phyloP scores from a whole-genome alignment of 345 rosid genomes.

The Eucalyptus pumila region DNA sequence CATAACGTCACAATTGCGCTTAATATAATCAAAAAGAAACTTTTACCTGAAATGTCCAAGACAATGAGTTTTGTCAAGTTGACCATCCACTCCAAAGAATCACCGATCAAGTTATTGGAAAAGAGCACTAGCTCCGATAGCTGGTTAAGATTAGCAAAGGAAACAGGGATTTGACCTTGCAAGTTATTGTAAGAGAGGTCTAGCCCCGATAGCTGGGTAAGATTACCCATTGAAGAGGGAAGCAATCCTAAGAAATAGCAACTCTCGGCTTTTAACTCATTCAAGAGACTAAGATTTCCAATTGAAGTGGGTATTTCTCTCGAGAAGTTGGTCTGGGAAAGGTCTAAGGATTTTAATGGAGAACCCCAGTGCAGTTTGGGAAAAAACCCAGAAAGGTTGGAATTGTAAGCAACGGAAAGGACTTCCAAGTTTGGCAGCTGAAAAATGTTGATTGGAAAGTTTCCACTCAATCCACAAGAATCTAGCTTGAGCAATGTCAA shows the following conservation, averaged over 20 bases:
- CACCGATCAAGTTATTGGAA: background rate
- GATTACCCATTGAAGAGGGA: background rate
- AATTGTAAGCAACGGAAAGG: fast-evolving
- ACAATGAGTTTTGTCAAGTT: background rate
- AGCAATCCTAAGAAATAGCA: background rate
- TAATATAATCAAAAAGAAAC: too few species aligned
- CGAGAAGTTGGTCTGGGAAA: background rate
- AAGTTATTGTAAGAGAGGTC: background rate
- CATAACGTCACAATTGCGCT: fast-evolving
- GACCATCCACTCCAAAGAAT: background rate
- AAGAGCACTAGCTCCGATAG: fast-evolving
- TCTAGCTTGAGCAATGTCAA: background rate
- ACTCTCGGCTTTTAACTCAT: fast-evolving
- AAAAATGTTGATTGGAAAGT: background rate
- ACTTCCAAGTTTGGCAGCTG: background rate
- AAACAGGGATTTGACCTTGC: background rate
- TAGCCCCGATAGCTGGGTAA: background rate
- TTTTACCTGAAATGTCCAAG: background rate
- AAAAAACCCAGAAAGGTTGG: background rate
- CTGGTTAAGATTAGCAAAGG: background rate
- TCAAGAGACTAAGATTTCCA: background rate
- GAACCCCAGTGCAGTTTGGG: background rate
- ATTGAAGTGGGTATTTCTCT: background rate
- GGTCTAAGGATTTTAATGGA: background rate
- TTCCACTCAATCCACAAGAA: background rate